phyloP scores from a whole-genome alignment of 768 basidiomycete genomes.

The Bullera alba region DNA sequence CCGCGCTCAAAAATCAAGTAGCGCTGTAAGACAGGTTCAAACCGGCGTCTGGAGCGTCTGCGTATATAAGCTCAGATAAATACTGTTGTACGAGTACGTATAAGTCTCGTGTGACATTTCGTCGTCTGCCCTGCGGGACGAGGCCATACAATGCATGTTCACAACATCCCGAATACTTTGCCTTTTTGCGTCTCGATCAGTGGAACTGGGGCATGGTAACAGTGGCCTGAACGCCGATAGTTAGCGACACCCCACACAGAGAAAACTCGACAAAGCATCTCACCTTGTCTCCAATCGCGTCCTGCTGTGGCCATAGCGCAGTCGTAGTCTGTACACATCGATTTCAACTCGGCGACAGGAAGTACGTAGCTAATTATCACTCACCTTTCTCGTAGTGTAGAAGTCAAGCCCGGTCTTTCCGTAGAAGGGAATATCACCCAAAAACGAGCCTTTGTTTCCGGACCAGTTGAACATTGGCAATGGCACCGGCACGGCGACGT shows the following conservation, averaged over 20 bases:
- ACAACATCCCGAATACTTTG: too few relatives aligned
- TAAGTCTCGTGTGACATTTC: background rate
- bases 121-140: too few relatives aligned
- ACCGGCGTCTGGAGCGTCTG: too few relatives aligned
- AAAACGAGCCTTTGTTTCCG: conserved; percentile 69
- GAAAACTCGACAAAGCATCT: conserved; percentile 17
- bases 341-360: background rate
- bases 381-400: conserved; percentile 83
- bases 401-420: conserved; percentile 88
- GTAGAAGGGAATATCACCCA: conserved; percentile 86
- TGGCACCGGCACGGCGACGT: conserved; percentile 65
- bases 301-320: conserved; percentile 79
- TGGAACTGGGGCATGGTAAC: conserved; percentile 38
- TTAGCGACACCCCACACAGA: too few relatives aligned
- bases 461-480: conserved; percentile 90
- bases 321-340: conserved; percentile 65
- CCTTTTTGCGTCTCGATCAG: too few relatives aligned
- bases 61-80: too few relatives aligned
- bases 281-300: conserved; percentile 45
- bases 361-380: conserved; percentile 3
- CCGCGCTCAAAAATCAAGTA: background rate
- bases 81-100: too few relatives aligned
- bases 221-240: conserved; percentile 13
- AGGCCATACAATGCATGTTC: background rate
- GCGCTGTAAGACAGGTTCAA: too few relatives aligned